These are phyloP conservation scores for Cyclotella cryptica DNA, from an alignment of 108 stramenopile species.

Conservation along the genomic window DNA sequence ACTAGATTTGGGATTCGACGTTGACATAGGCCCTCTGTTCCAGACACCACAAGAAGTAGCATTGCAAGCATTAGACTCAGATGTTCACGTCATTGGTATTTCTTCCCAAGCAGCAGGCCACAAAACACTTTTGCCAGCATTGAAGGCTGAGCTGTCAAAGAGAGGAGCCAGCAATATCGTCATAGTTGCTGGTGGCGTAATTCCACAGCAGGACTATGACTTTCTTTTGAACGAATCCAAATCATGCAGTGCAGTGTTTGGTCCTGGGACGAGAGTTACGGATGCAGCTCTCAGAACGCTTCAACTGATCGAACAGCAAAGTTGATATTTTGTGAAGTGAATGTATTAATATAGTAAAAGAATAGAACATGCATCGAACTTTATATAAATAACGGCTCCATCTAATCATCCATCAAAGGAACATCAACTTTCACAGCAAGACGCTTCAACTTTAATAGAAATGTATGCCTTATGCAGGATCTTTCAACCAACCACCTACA, in stretches of 20 bases:
- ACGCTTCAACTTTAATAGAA: background rate
- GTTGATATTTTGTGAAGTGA: background rate
- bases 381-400: background rate
- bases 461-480: background rate
- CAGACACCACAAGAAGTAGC: slow-evolving; percentile 97
- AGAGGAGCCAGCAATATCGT: slow-evolving; percentile 86
- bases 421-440: slow-evolving; percentile 1
- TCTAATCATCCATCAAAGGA: background rate
- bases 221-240: slow-evolving; percentile 82
- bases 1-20: slow-evolving; percentile 95
- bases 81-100: slow-evolving; percentile 98
- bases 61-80: slow-evolving; percentile 93
- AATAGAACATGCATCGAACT: background rate
- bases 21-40: slow-evolving; percentile 98
- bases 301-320: slow-evolving; percentile 62
- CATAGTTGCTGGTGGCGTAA: slow-evolving; percentile 97
- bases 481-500: too few species aligned
- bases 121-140: slow-evolving; percentile 94
- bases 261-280: slow-evolving; percentile 96
- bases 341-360: background rate
- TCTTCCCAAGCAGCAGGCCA: slow-evolving; percentile 97
- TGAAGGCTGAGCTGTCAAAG: slow-evolving; percentile 87
- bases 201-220: slow-evolving; percentile 95
- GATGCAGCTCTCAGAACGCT: slow-evolving; percentile 86
- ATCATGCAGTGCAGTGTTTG: slow-evolving; percentile 92